Base-by-base conservation (phyloP, 495 filamentous ascomycete genomes). In the Venustampulla echinocandica region DNA sequence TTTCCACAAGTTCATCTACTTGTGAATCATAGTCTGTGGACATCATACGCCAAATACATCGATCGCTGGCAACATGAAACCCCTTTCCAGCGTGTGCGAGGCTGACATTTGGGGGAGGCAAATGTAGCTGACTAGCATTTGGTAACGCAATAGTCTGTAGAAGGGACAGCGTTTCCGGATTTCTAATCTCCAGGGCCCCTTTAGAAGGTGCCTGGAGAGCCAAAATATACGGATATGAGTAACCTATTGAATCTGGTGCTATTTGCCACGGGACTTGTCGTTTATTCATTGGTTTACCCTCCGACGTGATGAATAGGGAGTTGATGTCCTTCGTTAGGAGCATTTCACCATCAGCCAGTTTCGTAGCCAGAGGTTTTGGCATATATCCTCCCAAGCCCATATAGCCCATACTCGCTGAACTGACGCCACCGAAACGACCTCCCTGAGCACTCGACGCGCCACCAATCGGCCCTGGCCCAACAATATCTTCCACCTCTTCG, bases 271-370 rank as follows among this genome's bases (percentile, higher is more conserved):
- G 89, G 21, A 97, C 79, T 64, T 96, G 90, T 33, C 85, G 74
- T 57, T 87, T 84, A 15, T 90, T 84, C 2, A 94, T 59, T 0
- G 88, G 73, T 47, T 86, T 88, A 1, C 89, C 93, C 6, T 88
- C 74, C 19, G 77, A 74, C 46, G 94, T 80, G 47, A 95, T 84
- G 55, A 97, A 99, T 33, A 94, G 69, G 0, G 89, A 93, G 58
- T 96, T 95, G 57, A 95, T 87, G 56, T 99, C 92, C 61, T 95
- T 96, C 9, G 92, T 85, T 11, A 99, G 69, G 55, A 98, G 63
- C 53, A 96, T 75, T 57, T 96, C 78, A 0, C 85, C 88, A 44
- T 90, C 85, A 3, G 75, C 75, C 6, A 99, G 69, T 46, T 80
- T 81, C 3, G 90, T 84, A 15, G 85, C 85, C 50, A 98, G 69